Evolutionary conservation across 202 grass and related monocot species (phyloP).

Genomic region (Schoenoplectus tabernaemontani): DNA sequence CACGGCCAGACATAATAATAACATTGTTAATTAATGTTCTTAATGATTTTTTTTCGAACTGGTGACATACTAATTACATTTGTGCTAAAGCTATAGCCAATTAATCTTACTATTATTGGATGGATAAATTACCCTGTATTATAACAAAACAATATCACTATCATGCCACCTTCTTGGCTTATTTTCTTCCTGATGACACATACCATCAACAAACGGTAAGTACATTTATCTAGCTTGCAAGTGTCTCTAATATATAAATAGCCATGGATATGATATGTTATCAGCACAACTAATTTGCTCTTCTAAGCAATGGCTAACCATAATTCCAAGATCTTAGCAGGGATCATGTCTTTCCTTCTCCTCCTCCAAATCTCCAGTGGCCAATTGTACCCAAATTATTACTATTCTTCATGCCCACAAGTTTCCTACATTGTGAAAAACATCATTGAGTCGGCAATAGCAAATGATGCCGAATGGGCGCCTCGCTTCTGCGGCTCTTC

Average conservation of each 20-base stretch:
- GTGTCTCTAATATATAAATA: conserved; percentile 3
- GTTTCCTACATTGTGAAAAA: conserved; percentile 23
- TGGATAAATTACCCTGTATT: background rate
- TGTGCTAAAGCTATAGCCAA: background rate
- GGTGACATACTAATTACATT: background rate
- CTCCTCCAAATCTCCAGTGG: conserved; percentile 18
- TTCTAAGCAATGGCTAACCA: background rate
- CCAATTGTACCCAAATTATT: conserved; percentile 52
- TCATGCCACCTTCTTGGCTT: background rate
- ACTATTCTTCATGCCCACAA: conserved; percentile 47
- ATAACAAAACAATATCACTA: background rate
- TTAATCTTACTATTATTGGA: background rate
- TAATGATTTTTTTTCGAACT: background rate
- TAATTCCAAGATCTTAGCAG: background rate
- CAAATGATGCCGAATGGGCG: conserved; percentile 41
- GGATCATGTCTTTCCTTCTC: background rate
- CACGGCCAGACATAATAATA: background rate
- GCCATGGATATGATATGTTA: background rate
- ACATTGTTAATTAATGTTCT: background rate
- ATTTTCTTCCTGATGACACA: background rate
- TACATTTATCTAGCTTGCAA: background rate
- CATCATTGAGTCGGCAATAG: conserved; percentile 32
- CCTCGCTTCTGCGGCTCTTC: conserved; percentile 70
- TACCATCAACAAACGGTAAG: background rate
- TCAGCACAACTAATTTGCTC: background rate